These are phyloP conservation scores for Geosiphon pyriformis DNA, from an alignment of 192 early-diverging fungal species.

Conservation along the genomic window DNA sequence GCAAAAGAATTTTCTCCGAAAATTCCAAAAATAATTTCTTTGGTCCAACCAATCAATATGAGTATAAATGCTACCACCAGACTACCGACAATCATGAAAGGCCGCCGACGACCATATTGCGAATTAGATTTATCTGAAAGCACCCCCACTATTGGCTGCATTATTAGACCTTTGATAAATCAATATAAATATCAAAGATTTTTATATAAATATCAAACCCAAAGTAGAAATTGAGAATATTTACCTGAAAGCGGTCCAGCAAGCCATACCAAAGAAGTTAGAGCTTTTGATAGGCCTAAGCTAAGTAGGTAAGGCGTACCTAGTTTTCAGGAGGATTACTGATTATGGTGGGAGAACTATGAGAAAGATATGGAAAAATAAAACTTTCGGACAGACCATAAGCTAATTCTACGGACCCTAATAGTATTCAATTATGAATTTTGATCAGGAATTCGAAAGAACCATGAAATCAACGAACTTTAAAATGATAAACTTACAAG, in stretches of 20 bases:
- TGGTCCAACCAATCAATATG: slow-evolving; percentile 70
- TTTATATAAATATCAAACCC: background rate
- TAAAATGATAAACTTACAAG: slow-evolving; percentile 44
- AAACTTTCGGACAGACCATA: slow-evolving; percentile 37
- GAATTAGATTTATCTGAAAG: slow-evolving; percentile 75
- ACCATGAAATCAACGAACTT: no score
- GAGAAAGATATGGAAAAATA: background rate
- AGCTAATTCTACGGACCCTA: slow-evolving; percentile 73
- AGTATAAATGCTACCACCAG: slow-evolving; percentile 57
- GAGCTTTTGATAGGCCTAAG: slow-evolving; percentile 73
- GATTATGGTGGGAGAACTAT: background rate
- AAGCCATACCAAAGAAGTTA: slow-evolving; percentile 91
- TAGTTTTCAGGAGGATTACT: background rate
- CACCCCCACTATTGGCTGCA: slow-evolving; percentile 79
- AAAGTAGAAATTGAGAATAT: background rate
- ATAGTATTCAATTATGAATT: no score
- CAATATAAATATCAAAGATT: background rate
- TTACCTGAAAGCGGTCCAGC: slow-evolving; percentile 80
- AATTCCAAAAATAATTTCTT: slow-evolving; percentile 53
- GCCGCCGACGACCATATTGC: slow-evolving; percentile 70
- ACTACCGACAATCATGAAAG: slow-evolving; percentile 79
- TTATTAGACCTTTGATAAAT: slow-evolving; percentile 50
- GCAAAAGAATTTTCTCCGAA: slow-evolving; percentile 25
- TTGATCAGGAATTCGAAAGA: no score
- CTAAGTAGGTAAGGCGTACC: slow-evolving; percentile 84